Percentiles rank a stretch among this genome's conserved stretches.
Conservation (phyloP, 495 filamentous ascomycete species). For the Hypoxylon subgilvum region DNA sequence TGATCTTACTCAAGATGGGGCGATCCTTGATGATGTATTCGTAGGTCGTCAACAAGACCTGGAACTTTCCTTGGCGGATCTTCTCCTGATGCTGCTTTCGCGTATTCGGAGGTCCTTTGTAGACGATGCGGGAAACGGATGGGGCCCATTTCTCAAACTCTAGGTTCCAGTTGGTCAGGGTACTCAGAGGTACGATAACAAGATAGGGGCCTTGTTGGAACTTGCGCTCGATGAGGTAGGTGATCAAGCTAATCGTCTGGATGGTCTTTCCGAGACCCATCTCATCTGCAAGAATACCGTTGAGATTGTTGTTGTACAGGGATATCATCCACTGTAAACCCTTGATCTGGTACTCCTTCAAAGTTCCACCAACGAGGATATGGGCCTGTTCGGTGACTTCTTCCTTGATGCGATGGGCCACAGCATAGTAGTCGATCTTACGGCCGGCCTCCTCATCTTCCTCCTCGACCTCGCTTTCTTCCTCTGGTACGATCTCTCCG, state of each 20-base stretch:
- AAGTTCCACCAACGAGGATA: constrained; percentile 85
- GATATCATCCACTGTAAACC: constrained; percentile 99
- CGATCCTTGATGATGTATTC: constrained; percentile 99
- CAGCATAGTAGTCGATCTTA: constrained; percentile 97
- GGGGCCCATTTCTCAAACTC: constrained; percentile 99
- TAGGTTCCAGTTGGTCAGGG: constrained; percentile 96
- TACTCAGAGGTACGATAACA: constrained; percentile 95
- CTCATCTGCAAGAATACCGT: constrained; percentile 97
- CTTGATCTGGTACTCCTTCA: constrained; percentile 98
- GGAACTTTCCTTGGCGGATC: constrained; percentile 93
- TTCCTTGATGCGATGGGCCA: constrained; percentile 94
- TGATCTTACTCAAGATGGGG: constrained; percentile 91
- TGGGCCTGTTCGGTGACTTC: constrained; percentile 79
- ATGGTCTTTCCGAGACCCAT: constrained; percentile 99
- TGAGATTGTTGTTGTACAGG: constrained; percentile 98
- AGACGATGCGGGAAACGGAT: constrained; percentile 81
- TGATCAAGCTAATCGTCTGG: constrained; percentile 96
- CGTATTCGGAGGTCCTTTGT: constrained; percentile 90
- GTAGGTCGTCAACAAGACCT: constrained; percentile 95
- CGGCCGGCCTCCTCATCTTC: constrained; percentile 73
- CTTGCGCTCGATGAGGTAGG: constrained; percentile 95
- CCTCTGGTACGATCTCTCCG: constrained; percentile 62
- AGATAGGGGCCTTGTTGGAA: constrained; percentile 90
- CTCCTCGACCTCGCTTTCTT: constrained; percentile 65
- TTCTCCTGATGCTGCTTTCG: constrained; percentile 92